A percentile compares a stretch with the other conserved stretches of the same genome.
Evolutionary conservation across 2,329 filamentous ascomycete species (phyloP).

Genomic region (Aspergillus ochraceus): DNA sequence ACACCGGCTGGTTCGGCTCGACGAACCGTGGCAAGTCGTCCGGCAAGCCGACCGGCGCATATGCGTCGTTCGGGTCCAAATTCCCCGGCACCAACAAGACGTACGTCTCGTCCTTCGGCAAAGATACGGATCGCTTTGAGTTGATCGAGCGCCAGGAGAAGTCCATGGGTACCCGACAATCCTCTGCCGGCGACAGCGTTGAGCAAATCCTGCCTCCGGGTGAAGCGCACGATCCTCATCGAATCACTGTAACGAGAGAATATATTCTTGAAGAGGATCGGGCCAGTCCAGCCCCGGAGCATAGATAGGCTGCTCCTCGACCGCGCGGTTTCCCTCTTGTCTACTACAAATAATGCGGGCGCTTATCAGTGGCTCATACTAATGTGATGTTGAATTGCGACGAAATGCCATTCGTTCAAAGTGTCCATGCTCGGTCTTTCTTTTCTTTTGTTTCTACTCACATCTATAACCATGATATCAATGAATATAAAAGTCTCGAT

Average conservation of each 20-base stretch:
- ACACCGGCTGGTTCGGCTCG: conserved; percentile 11
- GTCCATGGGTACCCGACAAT: not conserved
- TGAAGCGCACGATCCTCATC: not conserved
- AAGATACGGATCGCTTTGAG: not conserved
- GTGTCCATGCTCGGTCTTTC: not conserved
- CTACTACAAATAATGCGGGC: not conserved
- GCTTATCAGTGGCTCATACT: not conserved
- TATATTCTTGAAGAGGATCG: not conserved
- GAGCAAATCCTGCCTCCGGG: not conserved
- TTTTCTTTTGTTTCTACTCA: not conserved
- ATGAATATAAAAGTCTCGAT: not conserved
- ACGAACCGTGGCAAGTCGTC: not conserved
- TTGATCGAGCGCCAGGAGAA: not conserved
- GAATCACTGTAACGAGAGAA: not conserved
- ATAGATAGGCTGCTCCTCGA: not conserved
- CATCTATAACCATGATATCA: not conserved
- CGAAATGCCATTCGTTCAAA: not conserved
- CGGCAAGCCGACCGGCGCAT: not conserved
- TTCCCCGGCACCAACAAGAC: not conserved
- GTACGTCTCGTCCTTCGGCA: not conserved
- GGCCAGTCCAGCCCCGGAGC: not conserved
- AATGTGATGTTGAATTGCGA: not conserved
- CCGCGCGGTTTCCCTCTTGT: too few relatives aligned
- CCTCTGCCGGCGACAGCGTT: not conserved
- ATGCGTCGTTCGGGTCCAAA: not conserved